Evolutionary conservation across 768 basidiomycete species (phyloP), one percentile per base, ranked within the genome.

Genomic region (Suillus variegatus): DNA sequence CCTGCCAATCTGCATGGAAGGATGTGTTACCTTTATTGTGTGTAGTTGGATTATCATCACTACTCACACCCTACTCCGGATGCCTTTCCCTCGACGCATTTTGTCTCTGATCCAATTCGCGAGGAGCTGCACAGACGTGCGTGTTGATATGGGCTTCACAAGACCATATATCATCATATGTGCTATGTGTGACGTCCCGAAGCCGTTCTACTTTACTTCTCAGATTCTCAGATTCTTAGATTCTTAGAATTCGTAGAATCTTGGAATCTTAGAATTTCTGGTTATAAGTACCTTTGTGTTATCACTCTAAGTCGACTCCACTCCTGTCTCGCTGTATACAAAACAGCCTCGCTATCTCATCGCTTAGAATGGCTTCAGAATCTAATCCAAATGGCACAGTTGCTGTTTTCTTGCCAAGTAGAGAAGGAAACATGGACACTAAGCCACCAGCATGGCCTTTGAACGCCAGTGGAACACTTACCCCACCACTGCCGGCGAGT

Each of bases 1-100:
- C n/a, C 35, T 58, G 47, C 41, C 62, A 14, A 32, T 65, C 28
- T 63, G n/a, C 35, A 46, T 62, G 55, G 60, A 47, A 14, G 58
- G 61, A 47, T 54, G 18, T 61, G 25, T 62, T 47, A 54, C 28
- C 41, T 22, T 38, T 49, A 5, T 32, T 35, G 44, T 25, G 10
- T 62, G 52, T 73, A 97, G 94, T 85, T 99, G 55, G 88, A 97
- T 73, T 95, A 99, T 73, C 94, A 98, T 69, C 84, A 98, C 38
- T 99, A 99, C 80, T 90, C 92, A 4, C 85, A 86, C 2, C 84
- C 85, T 70, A 81, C 91, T 72, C 81, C 91, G 52, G 78, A 85
- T 67, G 72, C 82, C 64, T 81, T 90, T 73, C 72, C 84, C 69
- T 74, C 84, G n/a, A 81, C 84, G 40, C 94, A 96, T 73, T 98